Evolutionary conservation across 345 rosid genomes (phyloP), one percentile per base, ranked within the genome.

Genomic region (Eucalyptus sp.): DNA sequence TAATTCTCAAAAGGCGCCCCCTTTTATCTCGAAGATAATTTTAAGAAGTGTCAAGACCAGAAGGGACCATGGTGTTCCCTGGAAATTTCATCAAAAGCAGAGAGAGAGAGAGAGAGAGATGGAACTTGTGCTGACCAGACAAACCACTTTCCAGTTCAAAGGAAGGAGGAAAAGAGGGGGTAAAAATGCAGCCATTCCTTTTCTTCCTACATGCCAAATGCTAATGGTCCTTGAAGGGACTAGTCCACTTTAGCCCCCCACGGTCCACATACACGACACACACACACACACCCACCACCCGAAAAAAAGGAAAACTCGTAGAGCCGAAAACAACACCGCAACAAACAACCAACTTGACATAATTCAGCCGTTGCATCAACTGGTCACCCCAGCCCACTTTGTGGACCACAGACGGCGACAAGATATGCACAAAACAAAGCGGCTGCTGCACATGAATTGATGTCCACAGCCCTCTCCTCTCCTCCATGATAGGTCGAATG

Each of bases 181-280:
- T 54, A 83, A 88, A 88, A 87, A 89, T 89, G 89, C 87, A 68
- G 89, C 86, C 90, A 87, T 86, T 87, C 88, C 90, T 91, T 92
- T 92, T 56, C 29, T 92, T 90, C 89, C 88, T 89, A 92, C 88
- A 90, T 91, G 93, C 95, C 95, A 92, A 93, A 91, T 90, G 89
- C 87, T 86, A 92, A 92, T 95, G 98, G 97, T 93, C 97, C 96
- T 89, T 87, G 91, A 94, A 90, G 94, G 90, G 93, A 94, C 93
- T 91, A 91, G 90, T 91, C 95, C 89, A 90, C 95, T 93, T 95
- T 94, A 92, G 87, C 93, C 94, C 93, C 93, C 92, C 50, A 80
- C 64, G 76, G 44, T 85, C 86, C 90, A 88, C 81, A 90, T 92
- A 94, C 92, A 93, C 92, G 5, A 86, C 80, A 86, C 88, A 90